phyloP scores from a whole-genome alignment of 345 rosid genomes.

The Gossypioides kirkii region DNA sequence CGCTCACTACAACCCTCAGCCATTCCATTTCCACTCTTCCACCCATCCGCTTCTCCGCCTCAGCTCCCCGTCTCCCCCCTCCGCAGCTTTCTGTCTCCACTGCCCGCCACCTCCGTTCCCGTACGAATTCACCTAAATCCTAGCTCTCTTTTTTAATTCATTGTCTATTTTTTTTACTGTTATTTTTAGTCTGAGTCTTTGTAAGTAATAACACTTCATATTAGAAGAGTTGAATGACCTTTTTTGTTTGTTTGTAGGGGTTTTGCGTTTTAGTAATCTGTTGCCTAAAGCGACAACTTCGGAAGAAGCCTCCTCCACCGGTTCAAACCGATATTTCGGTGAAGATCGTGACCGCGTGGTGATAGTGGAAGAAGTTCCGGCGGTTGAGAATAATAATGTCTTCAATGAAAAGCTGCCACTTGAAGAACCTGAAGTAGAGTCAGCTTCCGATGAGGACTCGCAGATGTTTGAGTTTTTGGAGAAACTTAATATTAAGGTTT shows the following conservation, averaged over 20 bases:
- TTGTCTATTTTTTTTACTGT: not conserved
- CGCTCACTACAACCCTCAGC: not conserved
- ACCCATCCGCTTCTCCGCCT: not conserved
- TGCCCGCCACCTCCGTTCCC: not conserved
- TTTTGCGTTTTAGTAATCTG: constrained; percentile 14
- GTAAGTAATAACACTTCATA: not conserved
- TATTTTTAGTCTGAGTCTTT: not conserved
- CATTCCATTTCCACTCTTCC: not conserved
- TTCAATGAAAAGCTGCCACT: constrained; percentile 21
- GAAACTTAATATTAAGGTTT: constrained; percentile 54
- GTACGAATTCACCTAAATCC: not conserved
- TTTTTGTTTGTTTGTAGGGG: constrained; percentile 24
- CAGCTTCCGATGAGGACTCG: constrained; percentile 27
- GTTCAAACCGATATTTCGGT: constrained; percentile 27
- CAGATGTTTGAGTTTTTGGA: constrained; percentile 42
- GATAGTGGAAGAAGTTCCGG: constrained; percentile 30
- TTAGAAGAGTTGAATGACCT: not conserved
- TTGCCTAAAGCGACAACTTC: constrained; percentile 46
- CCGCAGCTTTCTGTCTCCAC: not conserved
- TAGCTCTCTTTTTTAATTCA: not conserved
- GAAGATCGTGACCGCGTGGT: constrained; percentile 33
- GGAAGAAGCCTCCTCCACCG: constrained; percentile 44
- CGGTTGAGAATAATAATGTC: constrained; percentile 21
- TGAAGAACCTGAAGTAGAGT: constrained; percentile 29
- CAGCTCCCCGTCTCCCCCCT: not conserved